Conservation (phyloP, 495 filamentous ascomycete species). For the Aeminium ludgeri region DNA sequence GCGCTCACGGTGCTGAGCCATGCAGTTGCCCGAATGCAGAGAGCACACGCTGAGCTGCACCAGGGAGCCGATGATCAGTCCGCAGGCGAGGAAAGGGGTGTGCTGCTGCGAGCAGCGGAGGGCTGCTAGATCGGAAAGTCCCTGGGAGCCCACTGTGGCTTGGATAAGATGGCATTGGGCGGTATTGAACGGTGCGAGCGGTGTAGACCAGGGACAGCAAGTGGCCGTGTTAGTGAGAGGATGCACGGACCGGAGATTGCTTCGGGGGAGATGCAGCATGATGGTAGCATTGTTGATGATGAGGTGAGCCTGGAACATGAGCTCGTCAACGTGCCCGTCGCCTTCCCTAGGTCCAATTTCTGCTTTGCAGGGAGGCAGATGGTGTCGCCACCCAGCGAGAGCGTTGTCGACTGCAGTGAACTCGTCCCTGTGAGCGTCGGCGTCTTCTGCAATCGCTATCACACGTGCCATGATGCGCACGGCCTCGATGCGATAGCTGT, state of each 20-base stretch:
- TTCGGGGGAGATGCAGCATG: slow-evolving; percentile 53
- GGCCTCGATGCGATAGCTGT: slow-evolving; percentile 51
- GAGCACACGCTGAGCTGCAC: slow-evolving; percentile 48
- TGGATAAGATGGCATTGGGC: slow-evolving; percentile 53
- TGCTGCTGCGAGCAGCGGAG: slow-evolving; percentile 57
- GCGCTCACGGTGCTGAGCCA: slow-evolving; percentile 56
- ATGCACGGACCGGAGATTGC: slow-evolving; percentile 6
- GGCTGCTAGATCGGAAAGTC: slow-evolving; percentile 60
- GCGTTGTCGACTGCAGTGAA: slow-evolving; percentile 42
- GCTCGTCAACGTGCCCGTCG: slow-evolving; percentile 60
- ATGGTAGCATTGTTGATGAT: slow-evolving; percentile 36
- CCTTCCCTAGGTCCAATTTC: slow-evolving; percentile 41
- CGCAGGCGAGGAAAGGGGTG: slow-evolving; percentile 80
- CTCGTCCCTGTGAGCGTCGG: slow-evolving; percentile 22
- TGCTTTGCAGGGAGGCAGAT: slow-evolving; percentile 59
- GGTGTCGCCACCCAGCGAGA: slow-evolving; percentile 68
- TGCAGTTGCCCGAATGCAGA: slow-evolving; percentile 39
- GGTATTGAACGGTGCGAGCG: slow-evolving; percentile 5
- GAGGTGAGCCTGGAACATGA: slow-evolving; percentile 83
- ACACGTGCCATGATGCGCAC: slow-evolving; percentile 53
- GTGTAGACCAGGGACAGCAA: slow-evolving; percentile 3
- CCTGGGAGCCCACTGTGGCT: slow-evolving; percentile 58
- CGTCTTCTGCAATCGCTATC: slow-evolving; percentile 32
- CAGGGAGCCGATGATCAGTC: slow-evolving; percentile 44
- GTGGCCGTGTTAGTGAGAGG: slow-evolving; percentile 6